Base-by-base conservation (phyloP, 2,329 filamentous ascomycete genomes). In the Neopestalotiopsis clavispora region DNA sequence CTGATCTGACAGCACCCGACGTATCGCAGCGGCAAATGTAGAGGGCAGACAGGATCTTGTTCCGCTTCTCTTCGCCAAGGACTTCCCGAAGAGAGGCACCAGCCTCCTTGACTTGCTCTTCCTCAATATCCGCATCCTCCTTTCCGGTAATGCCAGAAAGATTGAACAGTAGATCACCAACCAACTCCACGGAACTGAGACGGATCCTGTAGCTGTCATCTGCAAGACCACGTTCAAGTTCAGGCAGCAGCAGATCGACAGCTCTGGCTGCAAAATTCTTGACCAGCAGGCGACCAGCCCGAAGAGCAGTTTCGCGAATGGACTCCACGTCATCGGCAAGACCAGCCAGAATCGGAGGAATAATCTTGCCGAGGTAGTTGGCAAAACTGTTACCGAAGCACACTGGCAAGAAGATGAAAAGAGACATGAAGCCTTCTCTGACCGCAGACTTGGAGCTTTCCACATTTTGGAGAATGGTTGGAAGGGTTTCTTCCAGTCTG, bases 361-460 rank as follows among this genome's bases (percentile, higher is more conserved):
- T 97, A 76, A 99, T 97, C 78, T 91, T 94, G 82, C 91, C 94
- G 70, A 99, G 91, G 78, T 99, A 99, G 78, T 94, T 94, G 74
- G 96, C 92, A 77, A 99, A 99, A 80, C 95, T 97, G 86, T 99
- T 99, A 76, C 96, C 96, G 76, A 99, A 99, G 83, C 96, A 99
- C 66, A 97, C 96, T 13, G 96, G 96, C 83, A 99, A 90, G 88
- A 98, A 99, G 74, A 99, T 98, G 83, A 99, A 99, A 56, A 99
- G 88, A 7, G 96, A 98, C 96, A 99, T 99, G 84, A 99, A 99
- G 60, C 96, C 96, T 85, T 99, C 96, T 75, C 96, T 91, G 72
- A 99, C 94, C 67, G 94, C 90, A 20, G 96, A 80, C 81, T 97
- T 98, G 74, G 92, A 90, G 75, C 95, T 98, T 74, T 94, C 91